These are phyloP conservation scores for Penicillium sp. DNA, from an alignment of 2,329 filamentous ascomycete species.

Conservation along the genomic window DNA sequence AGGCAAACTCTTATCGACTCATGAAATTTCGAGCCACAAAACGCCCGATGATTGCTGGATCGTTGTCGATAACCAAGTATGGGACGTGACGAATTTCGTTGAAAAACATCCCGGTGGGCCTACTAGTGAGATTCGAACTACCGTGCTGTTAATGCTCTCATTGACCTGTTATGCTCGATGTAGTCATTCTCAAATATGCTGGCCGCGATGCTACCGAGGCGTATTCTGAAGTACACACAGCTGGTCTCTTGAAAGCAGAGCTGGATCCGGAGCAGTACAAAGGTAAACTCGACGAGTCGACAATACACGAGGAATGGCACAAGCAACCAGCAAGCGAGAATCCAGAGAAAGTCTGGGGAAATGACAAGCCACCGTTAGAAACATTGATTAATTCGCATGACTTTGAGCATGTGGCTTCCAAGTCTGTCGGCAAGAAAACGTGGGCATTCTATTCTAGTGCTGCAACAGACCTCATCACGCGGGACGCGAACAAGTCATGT, in stretches of 20 bases:
- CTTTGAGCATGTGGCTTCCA: slow-evolving; percentile 62
- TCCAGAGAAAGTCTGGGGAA: slow-evolving; percentile 30
- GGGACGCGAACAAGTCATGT: slow-evolving; percentile 58
- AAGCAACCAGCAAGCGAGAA: slow-evolving; percentile 44
- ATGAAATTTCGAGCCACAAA: slow-evolving; percentile 57
- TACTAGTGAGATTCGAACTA: slow-evolving; percentile 46
- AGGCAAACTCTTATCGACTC: slow-evolving; percentile 42
- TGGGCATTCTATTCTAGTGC: slow-evolving; percentile 73
- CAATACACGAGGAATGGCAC: slow-evolving; percentile 56
- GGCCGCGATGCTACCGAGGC: slow-evolving; percentile 52
- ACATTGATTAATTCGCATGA: slow-evolving; percentile 64
- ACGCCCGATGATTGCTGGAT: slow-evolving; percentile 65
- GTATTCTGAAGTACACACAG: slow-evolving; percentile 53
- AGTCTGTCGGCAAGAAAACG: slow-evolving; percentile 64
- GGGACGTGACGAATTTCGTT: slow-evolving; percentile 70
- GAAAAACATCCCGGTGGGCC: slow-evolving; percentile 67
- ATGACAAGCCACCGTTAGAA: slow-evolving; percentile 57
- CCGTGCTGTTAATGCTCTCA: background rate
- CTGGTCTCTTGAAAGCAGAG: slow-evolving; percentile 52
- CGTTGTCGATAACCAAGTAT: slow-evolving; percentile 69
- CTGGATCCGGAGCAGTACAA: slow-evolving; percentile 52
- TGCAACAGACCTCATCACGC: slow-evolving; percentile 65
- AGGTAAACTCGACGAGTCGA: slow-evolving; percentile 55
- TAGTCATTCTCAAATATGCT: slow-evolving; percentile 53
- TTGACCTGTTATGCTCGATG: background rate